Percentiles rank a stretch among this genome's conserved stretches.
Evolutionary conservation across 73 alveolate genomes (phyloP).

Genomic region (Tetrahymena thermophila): DNA sequence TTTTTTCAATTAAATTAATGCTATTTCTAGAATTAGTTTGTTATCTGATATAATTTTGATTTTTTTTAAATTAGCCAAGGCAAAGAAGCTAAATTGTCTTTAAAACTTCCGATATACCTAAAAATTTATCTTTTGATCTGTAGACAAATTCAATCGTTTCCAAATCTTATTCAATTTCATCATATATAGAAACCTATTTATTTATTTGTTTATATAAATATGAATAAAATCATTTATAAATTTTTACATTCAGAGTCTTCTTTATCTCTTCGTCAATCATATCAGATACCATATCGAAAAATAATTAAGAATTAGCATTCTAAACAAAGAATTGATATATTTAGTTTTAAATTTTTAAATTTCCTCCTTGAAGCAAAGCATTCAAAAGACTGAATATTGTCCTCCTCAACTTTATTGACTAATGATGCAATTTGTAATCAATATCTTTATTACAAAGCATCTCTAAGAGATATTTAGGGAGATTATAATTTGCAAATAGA

Average conservation of each 20-base stretch:
- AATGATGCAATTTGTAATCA: not conserved
- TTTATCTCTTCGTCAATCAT: not conserved
- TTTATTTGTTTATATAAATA: not conserved
- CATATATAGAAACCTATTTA: not conserved
- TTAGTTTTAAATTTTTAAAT: not conserved
- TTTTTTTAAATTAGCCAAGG: not conserved
- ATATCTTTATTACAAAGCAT: not conserved
- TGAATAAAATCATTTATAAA: not conserved
- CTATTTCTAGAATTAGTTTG: not conserved
- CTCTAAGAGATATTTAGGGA: not conserved
- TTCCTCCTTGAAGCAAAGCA: not conserved
- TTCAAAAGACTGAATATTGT: not conserved
- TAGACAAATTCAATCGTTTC: not conserved
- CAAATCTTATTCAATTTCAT: not conserved
- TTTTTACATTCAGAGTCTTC: not conserved
- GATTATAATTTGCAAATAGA: not conserved
- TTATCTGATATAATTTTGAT: not conserved
- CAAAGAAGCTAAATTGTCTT: not conserved
- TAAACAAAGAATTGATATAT: not conserved
- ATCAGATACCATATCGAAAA: not conserved
- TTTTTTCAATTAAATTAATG: not conserved
- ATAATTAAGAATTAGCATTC: not conserved
- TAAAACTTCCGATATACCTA: not conserved
- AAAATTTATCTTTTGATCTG: not conserved
- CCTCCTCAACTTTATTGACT: not conserved